Evolutionary conservation across 805 yeast genomes (phyloP), one percentile per base, ranked within the genome.

Genomic region (Alloascoidea africana): DNA sequence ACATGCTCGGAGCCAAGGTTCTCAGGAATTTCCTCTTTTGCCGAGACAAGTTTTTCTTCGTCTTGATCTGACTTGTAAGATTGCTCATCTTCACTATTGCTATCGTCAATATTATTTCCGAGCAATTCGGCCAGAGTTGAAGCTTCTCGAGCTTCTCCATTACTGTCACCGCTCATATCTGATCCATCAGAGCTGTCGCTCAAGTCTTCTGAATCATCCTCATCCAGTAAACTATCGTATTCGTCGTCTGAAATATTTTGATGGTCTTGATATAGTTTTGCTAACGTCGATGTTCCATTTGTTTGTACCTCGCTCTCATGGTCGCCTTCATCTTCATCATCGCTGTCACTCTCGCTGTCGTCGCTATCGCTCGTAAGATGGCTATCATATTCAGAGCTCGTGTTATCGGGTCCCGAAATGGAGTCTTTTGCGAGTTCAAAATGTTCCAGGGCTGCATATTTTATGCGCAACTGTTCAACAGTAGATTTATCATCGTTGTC

Each of bases 381-480:
- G n/a, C n/a, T n/a, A n/a, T n/a, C n/a, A n/a, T n/a, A n/a, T n/a
- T n/a, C n/a, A n/a, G n/a, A n/a, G n/a, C n/a, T n/a, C n/a, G n/a
- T n/a, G n/a, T n/a, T n/a, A n/a, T n/a, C n/a, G n/a, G n/a, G n/a
- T n/a, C n/a, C n/a, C n/a, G n/a, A n/a, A n/a, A n/a, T n/a, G n/a
- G n/a, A n/a, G 27, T 15, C 41, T 35, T 38, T 42, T n/a, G 36
- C 47, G 38, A 44, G 43, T 8, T 40, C 46, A 32, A 57, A 39
- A 3, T 47, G 47, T 17, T 61, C 56, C 40, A 74, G 41, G 30
- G 59, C 51, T 15, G 73, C 65, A 47, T 80, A 75, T 53, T 79
- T 76, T 42, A 63, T 60, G 34, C 61, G 59, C 44, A 76, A 62
- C 48, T 73, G 70, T 33, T 73, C 79, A 1, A 74, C 63, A 0